phyloP scores from a whole-genome alignment of 2,329 filamentous ascomycete species.

The Phaeosphaeria sp. region DNA sequence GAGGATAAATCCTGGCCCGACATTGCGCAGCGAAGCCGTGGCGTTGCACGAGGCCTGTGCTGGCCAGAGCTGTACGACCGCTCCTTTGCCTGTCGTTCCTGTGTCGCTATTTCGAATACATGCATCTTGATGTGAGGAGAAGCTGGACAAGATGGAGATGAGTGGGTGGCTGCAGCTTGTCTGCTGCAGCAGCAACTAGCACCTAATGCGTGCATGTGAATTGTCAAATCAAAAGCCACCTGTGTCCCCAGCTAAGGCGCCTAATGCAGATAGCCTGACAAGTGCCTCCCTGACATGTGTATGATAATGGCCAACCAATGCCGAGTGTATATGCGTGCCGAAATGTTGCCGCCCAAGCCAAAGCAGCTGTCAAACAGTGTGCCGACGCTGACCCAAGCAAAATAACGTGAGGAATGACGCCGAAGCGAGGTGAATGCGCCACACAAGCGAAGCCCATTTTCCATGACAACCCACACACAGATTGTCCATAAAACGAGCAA shows the following conservation, averaged over 20 bases:
- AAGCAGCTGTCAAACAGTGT: constrained; percentile 11
- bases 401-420: constrained; percentile 1
- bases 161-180: neutral
- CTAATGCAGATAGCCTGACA: constrained; percentile 10
- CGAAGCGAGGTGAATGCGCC: constrained; percentile 14
- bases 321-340: constrained; percentile 15
- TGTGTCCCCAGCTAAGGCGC: neutral
- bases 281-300: constrained; percentile 31
- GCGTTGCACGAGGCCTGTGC: neutral
- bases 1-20: constrained; percentile 18
- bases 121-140: neutral
- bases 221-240: constrained; percentile 25
- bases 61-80: neutral
- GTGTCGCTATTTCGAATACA: neutral
- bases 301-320: constrained; percentile 26
- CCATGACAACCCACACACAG: constrained; percentile 11
- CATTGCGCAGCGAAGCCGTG: neutral
- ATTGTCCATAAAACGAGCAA: constrained; percentile 18
- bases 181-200: constrained; percentile 19
- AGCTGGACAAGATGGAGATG: neutral
- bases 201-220: constrained; percentile 31
- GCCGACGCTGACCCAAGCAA: constrained; percentile 1
- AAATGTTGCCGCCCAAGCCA: constrained; percentile 10
- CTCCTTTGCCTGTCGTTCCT: constrained; percentile 2
- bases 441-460: constrained; percentile 12